A percentile compares a stretch with the other conserved stretches of the same genome.
These are phyloP conservation scores for Venturia nashicola DNA, from an alignment of 2,329 filamentous ascomycete genomes.

Conservation along the genomic window DNA sequence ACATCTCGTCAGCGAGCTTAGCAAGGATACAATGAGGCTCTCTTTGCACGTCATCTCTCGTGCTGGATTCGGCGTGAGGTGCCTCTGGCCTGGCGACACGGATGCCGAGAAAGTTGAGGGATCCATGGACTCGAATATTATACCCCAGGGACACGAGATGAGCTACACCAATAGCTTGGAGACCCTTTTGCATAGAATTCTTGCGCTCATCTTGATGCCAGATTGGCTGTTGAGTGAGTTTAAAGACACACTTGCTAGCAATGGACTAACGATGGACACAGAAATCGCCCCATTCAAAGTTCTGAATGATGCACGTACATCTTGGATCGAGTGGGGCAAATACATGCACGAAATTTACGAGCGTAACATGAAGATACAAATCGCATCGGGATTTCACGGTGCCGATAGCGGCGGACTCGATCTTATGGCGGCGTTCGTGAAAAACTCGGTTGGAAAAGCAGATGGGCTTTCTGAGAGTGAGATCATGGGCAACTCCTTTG, in stretches of 20 bases:
- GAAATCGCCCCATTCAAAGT: background rate
- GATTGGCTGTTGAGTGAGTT: conserved; percentile 39
- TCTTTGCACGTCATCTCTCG: conserved; percentile 50
- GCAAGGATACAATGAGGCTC: conserved; percentile 54
- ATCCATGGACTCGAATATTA: conserved; percentile 15
- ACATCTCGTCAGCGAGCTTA: conserved; percentile 41
- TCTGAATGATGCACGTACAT: background rate
- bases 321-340: conserved; percentile 50
- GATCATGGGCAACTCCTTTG: conserved; percentile 58
- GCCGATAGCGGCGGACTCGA: conserved; percentile 36
- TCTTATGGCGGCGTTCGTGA: conserved; percentile 42
- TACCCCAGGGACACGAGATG: conserved; percentile 35
- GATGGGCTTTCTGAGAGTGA: conserved; percentile 43
- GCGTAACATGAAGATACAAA: conserved; percentile 19
- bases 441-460: conserved; percentile 25
- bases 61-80: conserved; percentile 57
- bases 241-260: background rate
- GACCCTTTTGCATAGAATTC: conserved; percentile 48
- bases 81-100: conserved; percentile 47
- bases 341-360: conserved; percentile 61
- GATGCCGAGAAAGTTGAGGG: conserved; percentile 23
- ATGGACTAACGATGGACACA: background rate
- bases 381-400: background rate
- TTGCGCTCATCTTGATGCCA: conserved; percentile 49
- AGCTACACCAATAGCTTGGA: conserved; percentile 50